A percentile compares a stretch with the other conserved stretches of the same genome.
These are phyloP conservation scores for Elymus sibiricus DNA, from an alignment of 176 grass and related monocot species.

Conservation along the genomic window DNA sequence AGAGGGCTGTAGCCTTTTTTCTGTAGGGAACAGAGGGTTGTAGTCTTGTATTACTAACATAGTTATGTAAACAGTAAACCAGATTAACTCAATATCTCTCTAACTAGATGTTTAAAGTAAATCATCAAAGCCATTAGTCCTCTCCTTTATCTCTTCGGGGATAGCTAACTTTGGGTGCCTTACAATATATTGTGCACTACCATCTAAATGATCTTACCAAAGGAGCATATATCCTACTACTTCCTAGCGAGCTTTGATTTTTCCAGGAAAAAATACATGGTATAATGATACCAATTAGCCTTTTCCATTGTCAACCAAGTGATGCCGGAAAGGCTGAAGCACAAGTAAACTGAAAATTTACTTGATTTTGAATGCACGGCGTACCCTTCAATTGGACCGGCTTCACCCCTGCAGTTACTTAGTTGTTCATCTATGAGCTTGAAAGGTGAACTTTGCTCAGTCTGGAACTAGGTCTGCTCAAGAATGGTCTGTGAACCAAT, in stretches of 20 bases:
- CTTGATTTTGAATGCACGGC: not conserved
- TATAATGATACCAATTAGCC: not conserved
- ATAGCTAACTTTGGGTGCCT: not conserved
- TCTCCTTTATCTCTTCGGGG: not conserved
- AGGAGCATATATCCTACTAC: not conserved
- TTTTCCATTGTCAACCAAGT: not conserved
- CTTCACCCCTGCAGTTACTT: not conserved
- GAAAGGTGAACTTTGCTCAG: not conserved
- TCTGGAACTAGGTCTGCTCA: not conserved
- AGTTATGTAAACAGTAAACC: not conserved
- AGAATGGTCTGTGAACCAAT: not conserved
- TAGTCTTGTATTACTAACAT: not conserved
- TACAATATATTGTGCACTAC: not conserved
- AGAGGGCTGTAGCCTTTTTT: not conserved
- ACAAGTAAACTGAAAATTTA: not conserved
- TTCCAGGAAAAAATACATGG: not conserved
- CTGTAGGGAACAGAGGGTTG: not conserved
- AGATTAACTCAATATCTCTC: too few species aligned
- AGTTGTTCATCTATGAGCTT: not conserved
- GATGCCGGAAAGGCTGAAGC: not conserved
- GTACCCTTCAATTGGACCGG: not conserved
- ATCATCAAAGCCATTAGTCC: too few species aligned
- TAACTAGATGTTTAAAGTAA: too few species aligned
- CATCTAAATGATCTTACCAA: not conserved
- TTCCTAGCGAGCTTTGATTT: not conserved